Base-by-base conservation (phyloP, 805 yeast genomes). In the Kuraishia hungarica region DNA sequence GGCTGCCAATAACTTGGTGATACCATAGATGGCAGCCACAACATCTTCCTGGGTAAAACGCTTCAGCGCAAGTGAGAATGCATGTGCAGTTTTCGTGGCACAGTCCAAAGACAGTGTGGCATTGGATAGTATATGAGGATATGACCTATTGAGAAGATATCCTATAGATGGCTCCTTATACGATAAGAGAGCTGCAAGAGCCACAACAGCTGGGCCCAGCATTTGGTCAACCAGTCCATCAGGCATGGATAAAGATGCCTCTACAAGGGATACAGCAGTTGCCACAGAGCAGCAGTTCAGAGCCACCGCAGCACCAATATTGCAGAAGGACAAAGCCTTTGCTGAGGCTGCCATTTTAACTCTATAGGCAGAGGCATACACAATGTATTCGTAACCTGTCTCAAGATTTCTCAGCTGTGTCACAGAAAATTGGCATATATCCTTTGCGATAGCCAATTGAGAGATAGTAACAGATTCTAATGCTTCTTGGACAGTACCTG, bases 21-120 rank as follows among this genome's bases (percentile, higher is more conserved):
- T 75, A 0, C 96, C 84, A 69, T 94, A 94, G 53, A 94, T 83
- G 1, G 93, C 80, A 7, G 96, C 85, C 8, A 91, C 88, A 22
- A 87, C 84, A 1, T 89, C 82, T 64, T 91, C 97, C 64, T 90
- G 93, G 20, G 91, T 81, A 54, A 87, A 73, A 8, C 82, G 80
- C 55, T 79, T 80, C 60, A 89, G 73, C 2, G 92, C 90, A 52
- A 79, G 67, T 0, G 92, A 87, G 46, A 91, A 80, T 43, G 81
- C 71, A 54, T 71, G 68, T 0, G 94, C 79, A 1, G 85, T 77
- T 5, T 73, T 70, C 51, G 72, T 66, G 47, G 90, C 84, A 49
- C 80, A 72, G 0, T 65, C 67, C 2, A 73, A 60, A 7, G 74
- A 62, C 54, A 87, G 75, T 19, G 77, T 72, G 13, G 83, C 81